Evolutionary conservation across 305 asterid species (phyloP).

Genomic region (Withania somnifera): DNA sequence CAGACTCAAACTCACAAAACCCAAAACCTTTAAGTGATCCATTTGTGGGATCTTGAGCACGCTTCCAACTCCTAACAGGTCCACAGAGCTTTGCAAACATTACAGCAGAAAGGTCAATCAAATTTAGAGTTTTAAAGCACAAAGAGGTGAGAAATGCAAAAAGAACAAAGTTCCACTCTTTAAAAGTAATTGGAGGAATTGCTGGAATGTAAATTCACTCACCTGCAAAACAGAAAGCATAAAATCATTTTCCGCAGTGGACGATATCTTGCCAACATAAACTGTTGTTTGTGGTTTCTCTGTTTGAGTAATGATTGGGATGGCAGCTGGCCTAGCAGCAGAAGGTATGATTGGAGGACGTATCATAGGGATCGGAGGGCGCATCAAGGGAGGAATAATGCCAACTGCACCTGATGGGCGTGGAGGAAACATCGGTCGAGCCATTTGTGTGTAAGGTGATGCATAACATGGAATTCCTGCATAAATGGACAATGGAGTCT

Average conservation of each 20-base stretch:
- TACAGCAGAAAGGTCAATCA: slow-evolving; percentile 13
- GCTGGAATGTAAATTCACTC: slow-evolving; percentile 9
- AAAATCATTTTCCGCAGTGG: slow-evolving; percentile 86
- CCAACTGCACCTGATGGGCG: slow-evolving; percentile 49
- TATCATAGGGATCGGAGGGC: slow-evolving; percentile 59
- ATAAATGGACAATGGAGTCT: slow-evolving; percentile 44
- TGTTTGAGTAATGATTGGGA: slow-evolving; percentile 26
- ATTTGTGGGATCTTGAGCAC: slow-evolving; percentile 78
- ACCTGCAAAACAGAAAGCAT: slow-evolving; percentile 86
- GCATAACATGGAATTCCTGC: slow-evolving; percentile 85
- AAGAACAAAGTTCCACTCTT: not conserved
- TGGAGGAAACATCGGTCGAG: slow-evolving; percentile 62
- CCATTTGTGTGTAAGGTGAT: slow-evolving; percentile 51
- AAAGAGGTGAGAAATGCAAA: not conserved
- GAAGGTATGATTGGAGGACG: slow-evolving; percentile 66
- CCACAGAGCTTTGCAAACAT: slow-evolving; percentile 76
- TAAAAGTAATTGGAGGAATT: not conserved
- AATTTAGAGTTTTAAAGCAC: not conserved
- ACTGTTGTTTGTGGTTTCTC: slow-evolving; percentile 87
- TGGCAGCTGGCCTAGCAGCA: slow-evolving; percentile 45
- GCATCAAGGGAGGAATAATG: slow-evolving; percentile 55
- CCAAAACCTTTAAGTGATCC: slow-evolving; percentile 90
- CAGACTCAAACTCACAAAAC: slow-evolving; percentile 94
- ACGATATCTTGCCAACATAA: slow-evolving; percentile 83
- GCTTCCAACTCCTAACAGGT: slow-evolving; percentile 96